These are phyloP conservation scores for Rossbeevera mucosa DNA, from an alignment of 768 basidiomycete genomes.

Conservation along the genomic window DNA sequence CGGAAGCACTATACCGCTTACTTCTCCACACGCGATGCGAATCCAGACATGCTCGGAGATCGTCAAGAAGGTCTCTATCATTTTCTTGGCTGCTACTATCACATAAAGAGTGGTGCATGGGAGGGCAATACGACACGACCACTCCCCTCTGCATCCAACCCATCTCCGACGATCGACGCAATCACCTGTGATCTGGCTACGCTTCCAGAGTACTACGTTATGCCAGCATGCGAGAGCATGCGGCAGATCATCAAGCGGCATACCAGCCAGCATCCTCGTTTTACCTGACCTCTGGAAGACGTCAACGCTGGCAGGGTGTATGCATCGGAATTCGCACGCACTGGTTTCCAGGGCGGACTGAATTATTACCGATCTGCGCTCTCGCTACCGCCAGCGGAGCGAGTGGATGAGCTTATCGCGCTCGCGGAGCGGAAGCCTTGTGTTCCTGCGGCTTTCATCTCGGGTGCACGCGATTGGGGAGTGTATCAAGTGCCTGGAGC, in stretches of 20 bases:
- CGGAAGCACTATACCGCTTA: conserved; percentile 57
- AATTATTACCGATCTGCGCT: conserved; percentile 48
- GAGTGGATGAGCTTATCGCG: conserved; percentile 38
- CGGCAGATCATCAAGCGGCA: conserved; percentile 39
- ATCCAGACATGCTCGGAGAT: conserved; percentile 37
- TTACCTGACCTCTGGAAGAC: conserved; percentile 45
- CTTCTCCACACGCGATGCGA: conserved; percentile 44
- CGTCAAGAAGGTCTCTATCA: conserved; percentile 14
- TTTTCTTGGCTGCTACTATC: conserved; percentile 29
- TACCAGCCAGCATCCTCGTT: conserved; percentile 25
- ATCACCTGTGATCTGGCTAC: conserved; percentile 34
- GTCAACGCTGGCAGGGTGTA: conserved; percentile 43
- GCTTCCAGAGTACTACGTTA: conserved; percentile 59
- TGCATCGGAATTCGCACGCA: conserved; percentile 43
- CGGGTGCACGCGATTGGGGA: conserved; percentile 58
- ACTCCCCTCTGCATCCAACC: conserved; percentile 29
- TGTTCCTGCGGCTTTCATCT: conserved; percentile 54
- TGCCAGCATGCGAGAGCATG: conserved; percentile 53
- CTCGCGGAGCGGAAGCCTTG: conserved; percentile 45
- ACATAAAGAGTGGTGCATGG: conserved; percentile 59
- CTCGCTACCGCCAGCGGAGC: conserved; percentile 29
- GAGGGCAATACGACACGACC: conserved; percentile 37
- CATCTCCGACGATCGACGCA: conserved; percentile 17
- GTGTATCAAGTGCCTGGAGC: conserved; percentile 51
- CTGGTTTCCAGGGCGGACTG: conserved; percentile 62